These are phyloP conservation scores for Mycotypha africana DNA, from an alignment of 371 early-diverging fungal species.

Conservation along the genomic window DNA sequence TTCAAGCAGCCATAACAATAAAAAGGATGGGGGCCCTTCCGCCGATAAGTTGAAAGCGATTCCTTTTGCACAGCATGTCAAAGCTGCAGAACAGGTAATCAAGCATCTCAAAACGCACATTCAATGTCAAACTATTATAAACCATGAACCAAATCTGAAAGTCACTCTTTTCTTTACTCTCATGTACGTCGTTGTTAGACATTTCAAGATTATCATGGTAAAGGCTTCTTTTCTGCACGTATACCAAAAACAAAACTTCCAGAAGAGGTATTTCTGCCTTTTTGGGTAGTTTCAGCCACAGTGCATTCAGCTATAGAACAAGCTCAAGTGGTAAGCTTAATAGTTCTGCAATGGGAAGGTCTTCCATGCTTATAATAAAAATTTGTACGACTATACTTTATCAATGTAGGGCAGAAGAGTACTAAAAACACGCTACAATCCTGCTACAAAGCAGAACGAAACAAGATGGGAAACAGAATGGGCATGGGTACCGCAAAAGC, in stretches of 20 bases:
- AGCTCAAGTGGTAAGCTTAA: conserved; percentile 45
- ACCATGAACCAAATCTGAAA: background rate
- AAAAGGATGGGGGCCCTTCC: conserved; percentile 26
- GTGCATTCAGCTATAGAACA: conserved; percentile 46
- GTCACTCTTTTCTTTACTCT: too few relatives aligned
- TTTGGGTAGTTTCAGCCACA: conserved; percentile 54
- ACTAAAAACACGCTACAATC: conserved; percentile 37
- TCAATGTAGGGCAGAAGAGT: conserved; percentile 37
- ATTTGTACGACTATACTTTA: too few relatives aligned
- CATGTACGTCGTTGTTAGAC: too few relatives aligned
- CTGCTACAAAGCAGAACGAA: conserved; percentile 40
- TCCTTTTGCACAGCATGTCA: conserved; percentile 51
- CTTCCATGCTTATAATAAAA: background rate
- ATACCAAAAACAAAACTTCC: conserved; percentile 36
- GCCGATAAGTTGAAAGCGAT: conserved; percentile 46
- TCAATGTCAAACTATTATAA: background rate
- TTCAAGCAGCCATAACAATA: background rate
- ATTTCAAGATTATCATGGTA: conserved; percentile 52
- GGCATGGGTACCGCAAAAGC: conserved; percentile 41
- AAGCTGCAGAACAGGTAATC: conserved; percentile 48
- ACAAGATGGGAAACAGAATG: conserved; percentile 50
- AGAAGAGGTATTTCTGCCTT: conserved; percentile 52
- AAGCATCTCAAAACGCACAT: background rate
- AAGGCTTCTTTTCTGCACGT: conserved; percentile 55
- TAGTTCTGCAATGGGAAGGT: background rate